Evolutionary conservation across 2,329 filamentous ascomycete genomes (phyloP).

Genomic region (Fusarium virguliforme): DNA sequence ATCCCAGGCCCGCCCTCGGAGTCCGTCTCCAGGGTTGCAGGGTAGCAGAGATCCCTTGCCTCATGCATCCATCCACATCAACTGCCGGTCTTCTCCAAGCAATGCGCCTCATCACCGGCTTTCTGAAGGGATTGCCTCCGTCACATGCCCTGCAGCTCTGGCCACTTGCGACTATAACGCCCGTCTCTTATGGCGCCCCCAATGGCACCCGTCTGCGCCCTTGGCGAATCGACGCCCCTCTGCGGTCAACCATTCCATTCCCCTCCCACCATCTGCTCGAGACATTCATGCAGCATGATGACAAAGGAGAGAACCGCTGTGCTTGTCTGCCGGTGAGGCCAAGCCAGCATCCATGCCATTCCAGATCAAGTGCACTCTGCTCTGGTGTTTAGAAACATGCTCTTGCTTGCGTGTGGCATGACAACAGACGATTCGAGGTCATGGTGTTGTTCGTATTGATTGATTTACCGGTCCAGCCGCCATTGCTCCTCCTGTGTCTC

Average conservation of each 20-base stretch:
- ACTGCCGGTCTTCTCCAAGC: slow-evolving; percentile 41
- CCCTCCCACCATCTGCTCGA: slow-evolving; percentile 22
- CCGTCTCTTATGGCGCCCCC: slow-evolving; percentile 27
- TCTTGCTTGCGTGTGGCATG: slow-evolving; percentile 5
- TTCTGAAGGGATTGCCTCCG: slow-evolving; percentile 14
- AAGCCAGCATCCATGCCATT: slow-evolving; percentile 1
- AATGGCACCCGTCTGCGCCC: slow-evolving; percentile 28
- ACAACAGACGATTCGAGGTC: slow-evolving; percentile 2
- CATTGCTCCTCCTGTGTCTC: slow-evolving; percentile 54
- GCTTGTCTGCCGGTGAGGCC: background rate
- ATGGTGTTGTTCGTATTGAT: background rate
- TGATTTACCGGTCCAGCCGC: slow-evolving; percentile 10
- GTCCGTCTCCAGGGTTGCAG: slow-evolving; percentile 31
- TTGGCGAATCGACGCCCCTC: slow-evolving; percentile 28
- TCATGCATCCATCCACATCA: slow-evolving; percentile 38
- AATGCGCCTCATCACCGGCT: slow-evolving; percentile 27
- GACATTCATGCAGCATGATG: slow-evolving; percentile 20
- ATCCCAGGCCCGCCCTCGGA: background rate
- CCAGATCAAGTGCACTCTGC: background rate
- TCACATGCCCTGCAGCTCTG: slow-evolving; percentile 36
- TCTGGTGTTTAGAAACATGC: slow-evolving; percentile 13
- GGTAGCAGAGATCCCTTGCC: slow-evolving; percentile 26
- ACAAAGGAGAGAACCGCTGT: slow-evolving; percentile 15
- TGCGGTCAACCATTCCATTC: slow-evolving; percentile 22
- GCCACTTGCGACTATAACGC: slow-evolving; percentile 30